Conservation (phyloP, 2,329 filamentous ascomycete species). For the Talaromyces verruculosus region DNA sequence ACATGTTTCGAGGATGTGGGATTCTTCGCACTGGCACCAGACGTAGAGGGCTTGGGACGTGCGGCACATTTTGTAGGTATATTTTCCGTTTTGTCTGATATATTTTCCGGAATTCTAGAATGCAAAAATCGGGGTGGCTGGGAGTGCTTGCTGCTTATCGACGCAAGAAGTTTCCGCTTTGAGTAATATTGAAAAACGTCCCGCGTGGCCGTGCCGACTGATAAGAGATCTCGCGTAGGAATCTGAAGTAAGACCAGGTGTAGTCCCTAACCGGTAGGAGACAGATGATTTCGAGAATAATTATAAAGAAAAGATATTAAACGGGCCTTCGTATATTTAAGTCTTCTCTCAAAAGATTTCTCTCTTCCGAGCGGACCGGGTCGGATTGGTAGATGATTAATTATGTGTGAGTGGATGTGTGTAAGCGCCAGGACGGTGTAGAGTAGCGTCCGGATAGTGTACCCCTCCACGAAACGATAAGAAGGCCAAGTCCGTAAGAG, state of each 20-base stretch:
- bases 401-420: not conserved
- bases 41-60: constrained; percentile 40
- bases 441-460: constrained; percentile 1
- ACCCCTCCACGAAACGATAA: constrained; percentile 1
- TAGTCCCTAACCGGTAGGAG: constrained; percentile 10
- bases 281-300: not conserved
- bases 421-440: constrained; percentile 6
- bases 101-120: not conserved
- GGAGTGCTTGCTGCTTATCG: not conserved
- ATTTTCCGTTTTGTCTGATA: not conserved
- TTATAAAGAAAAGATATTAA: not conserved
- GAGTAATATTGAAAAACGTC: constrained; percentile 20
- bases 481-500: not conserved
- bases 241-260: not conserved
- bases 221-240: constrained; percentile 6
- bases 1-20: constrained; percentile 35
- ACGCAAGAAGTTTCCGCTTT: constrained; percentile 14
- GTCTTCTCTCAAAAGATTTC: not conserved
- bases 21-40: constrained; percentile 42
- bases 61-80: constrained; percentile 34
- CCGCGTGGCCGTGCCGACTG: constrained; percentile 5
- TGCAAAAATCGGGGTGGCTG: not conserved
- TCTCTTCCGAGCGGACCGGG: constrained; percentile 3
- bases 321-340: not conserved
- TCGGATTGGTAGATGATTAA: constrained; percentile 7